Conservation (phyloP, 2,329 filamentous ascomycete genomes). For the Hypoxylon sp. region DNA sequence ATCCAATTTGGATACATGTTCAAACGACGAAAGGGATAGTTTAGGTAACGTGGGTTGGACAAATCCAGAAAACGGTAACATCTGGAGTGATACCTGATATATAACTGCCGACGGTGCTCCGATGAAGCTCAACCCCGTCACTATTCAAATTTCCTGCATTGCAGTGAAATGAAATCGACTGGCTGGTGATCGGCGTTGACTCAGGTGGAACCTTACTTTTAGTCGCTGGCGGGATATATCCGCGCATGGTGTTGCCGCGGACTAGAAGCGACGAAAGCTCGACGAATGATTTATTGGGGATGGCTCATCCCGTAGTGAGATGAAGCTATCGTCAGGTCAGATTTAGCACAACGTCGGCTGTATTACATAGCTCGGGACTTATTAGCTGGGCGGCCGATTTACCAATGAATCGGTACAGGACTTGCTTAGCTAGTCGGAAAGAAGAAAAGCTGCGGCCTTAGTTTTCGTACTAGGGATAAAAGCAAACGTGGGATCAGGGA, state of each 20-base stretch:
- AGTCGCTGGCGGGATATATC: constrained; percentile 13
- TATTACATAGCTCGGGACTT: constrained; percentile 5
- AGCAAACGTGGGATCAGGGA: constrained; percentile 36
- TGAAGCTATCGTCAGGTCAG: constrained; percentile 36
- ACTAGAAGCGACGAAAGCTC: constrained; percentile 1
- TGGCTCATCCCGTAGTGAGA: constrained; percentile 2
- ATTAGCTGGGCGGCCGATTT: constrained; percentile 33
- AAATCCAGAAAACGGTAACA: constrained; percentile 35
- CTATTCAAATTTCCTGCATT: constrained; percentile 34
- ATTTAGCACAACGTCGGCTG: constrained; percentile 12
- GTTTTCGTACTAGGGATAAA: constrained; percentile 27
- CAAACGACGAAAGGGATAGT: constrained; percentile 33
- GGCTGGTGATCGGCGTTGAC: constrained; percentile 22
- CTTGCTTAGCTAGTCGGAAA: constrained; percentile 17
- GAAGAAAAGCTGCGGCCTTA: constrained; percentile 19
- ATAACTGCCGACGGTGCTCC: constrained; percentile 38
- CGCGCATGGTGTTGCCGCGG: constrained; percentile 7
- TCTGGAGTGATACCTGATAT: constrained; percentile 34
- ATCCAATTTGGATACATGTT: constrained; percentile 33
- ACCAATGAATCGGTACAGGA: constrained; percentile 26
- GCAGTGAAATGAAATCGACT: constrained; percentile 15
- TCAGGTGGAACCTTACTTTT: constrained; percentile 18
- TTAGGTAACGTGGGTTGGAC: constrained; percentile 33
- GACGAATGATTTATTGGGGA: not conserved
- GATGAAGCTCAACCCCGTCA: constrained; percentile 38